These are phyloP conservation scores for Cyberlindnera xylosilytica DNA, from an alignment of 805 yeast species.

Conservation along the genomic window DNA sequence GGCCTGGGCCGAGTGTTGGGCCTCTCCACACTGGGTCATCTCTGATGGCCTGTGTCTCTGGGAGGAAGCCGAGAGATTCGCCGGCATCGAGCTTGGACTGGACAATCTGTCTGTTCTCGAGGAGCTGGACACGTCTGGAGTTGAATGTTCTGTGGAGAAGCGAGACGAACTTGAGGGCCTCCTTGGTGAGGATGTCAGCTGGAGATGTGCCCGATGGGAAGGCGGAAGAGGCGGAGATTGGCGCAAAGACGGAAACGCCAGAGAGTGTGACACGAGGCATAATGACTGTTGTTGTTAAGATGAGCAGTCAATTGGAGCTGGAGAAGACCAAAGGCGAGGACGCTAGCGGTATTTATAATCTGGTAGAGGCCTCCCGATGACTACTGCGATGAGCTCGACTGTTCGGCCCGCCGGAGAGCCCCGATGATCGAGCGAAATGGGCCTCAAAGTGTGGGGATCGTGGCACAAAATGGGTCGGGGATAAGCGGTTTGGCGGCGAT, in stretches of 20 bases:
- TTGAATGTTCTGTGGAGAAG: conserved; percentile 73
- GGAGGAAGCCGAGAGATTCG: conserved; percentile 52
- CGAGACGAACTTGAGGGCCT: conserved; percentile 62
- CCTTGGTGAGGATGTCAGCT: conserved; percentile 36
- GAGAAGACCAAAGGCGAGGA: neutral
- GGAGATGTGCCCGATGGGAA: conserved; percentile 39
- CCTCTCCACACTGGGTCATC: conserved; percentile 76
- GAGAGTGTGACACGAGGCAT: conserved; percentile 27
- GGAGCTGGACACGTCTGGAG: conserved; percentile 50
- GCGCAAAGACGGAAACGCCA: conserved; percentile 35
- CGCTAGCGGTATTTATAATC: neutral
- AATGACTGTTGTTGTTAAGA: neutral
- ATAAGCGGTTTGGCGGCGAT: too few species aligned
- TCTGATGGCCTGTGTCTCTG: conserved; percentile 65
- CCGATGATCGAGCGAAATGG: too few species aligned
- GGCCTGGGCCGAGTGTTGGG: conserved; percentile 67
- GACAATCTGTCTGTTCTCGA: conserved; percentile 56
- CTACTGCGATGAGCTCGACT: too few species aligned
- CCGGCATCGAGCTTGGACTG: conserved; percentile 63
- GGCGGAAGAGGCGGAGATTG: conserved; percentile 28
- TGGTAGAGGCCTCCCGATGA: too few species aligned
- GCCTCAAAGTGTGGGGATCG: too few species aligned
- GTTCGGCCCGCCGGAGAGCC: conserved; percentile 3
- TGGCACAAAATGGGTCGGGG: too few species aligned
- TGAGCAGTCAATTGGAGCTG: neutral